Percentiles rank a stretch among this genome's conserved stretches.
Conservation (phyloP, 805 yeast species). For the Tetrapisispora fleetii region DNA sequence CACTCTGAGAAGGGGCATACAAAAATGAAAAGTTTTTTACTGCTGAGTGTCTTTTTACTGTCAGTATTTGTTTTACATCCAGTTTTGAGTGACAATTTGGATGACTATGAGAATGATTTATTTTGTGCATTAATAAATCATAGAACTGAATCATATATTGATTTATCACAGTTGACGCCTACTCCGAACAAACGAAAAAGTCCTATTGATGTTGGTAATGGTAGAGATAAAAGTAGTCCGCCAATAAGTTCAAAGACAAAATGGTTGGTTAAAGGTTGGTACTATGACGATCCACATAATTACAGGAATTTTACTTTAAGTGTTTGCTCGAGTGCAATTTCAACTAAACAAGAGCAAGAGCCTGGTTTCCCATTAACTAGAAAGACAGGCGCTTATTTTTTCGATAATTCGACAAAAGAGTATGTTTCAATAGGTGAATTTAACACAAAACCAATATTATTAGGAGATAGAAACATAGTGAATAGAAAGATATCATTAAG, state of each 20-base stretch:
- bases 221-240: neutral
- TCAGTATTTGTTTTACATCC: neutral
- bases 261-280: slow-evolving; percentile 66
- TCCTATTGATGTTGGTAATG: slow-evolving; percentile 3
- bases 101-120: slow-evolving; percentile 7
- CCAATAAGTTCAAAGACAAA: slow-evolving; percentile 12
- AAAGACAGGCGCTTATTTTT: slow-evolving; percentile 46
- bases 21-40: neutral
- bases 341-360: slow-evolving; percentile 8
- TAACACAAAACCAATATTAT: slow-evolving; percentile 49
- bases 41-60: neutral
- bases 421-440: slow-evolving; percentile 50
- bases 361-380: slow-evolving; percentile 19
- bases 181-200: slow-evolving; percentile 18
- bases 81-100: neutral
- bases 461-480: slow-evolving; percentile 35
- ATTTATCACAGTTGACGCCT: slow-evolving; percentile 24
- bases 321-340: slow-evolving; percentile 52
- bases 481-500: slow-evolving; percentile 52
- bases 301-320: slow-evolving; percentile 65
- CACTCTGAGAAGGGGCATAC: too few relatives aligned
- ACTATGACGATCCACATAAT: slow-evolving; percentile 35
- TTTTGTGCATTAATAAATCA: slow-evolving; percentile 28
- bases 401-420: slow-evolving; percentile 24
- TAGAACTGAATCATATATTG: slow-evolving; percentile 24